Evolutionary conservation across 2,329 filamentous ascomycete species (phyloP).

Genomic region (Zarea fungicola): DNA sequence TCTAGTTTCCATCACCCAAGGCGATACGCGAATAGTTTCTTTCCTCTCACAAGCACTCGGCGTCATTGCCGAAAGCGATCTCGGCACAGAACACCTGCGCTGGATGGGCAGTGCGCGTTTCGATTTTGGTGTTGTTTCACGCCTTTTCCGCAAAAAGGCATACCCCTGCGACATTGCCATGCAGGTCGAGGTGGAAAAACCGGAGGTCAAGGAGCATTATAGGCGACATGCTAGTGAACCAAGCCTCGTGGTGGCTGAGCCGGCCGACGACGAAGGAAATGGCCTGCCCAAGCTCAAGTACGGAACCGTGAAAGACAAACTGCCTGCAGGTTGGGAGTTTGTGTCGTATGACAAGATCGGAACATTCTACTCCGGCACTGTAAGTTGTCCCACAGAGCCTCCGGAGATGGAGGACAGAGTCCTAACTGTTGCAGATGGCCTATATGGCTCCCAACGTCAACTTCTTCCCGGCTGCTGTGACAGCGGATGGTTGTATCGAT

Average conservation of each 20-base stretch:
- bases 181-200: constrained; percentile 77
- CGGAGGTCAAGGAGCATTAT: constrained; percentile 69
- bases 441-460: constrained; percentile 84
- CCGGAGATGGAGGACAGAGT: constrained; percentile 13
- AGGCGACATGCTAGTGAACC: constrained; percentile 39
- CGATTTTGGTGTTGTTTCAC: constrained; percentile 74
- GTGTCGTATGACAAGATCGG: constrained; percentile 72
- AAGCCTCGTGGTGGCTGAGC: constrained; percentile 18
- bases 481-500: constrained; percentile 82
- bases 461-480: constrained; percentile 80
- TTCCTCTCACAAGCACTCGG: constrained; percentile 90
- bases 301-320: constrained; percentile 70
- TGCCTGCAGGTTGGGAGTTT: constrained; percentile 74
- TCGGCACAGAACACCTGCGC: constrained; percentile 83
- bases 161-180: constrained; percentile 89
- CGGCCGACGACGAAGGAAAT: constrained; percentile 26
- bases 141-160: constrained; percentile 67
- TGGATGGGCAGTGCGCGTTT: constrained; percentile 92
- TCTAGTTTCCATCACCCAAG: constrained; percentile 82
- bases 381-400: constrained; percentile 33
- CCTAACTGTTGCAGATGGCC: constrained; percentile 56
- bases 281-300: constrained; percentile 71
- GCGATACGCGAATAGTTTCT: constrained; percentile 66
- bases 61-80: constrained; percentile 82
- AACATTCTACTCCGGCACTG: constrained; percentile 91